Evolutionary conservation across 352 stramenopile species (phyloP), one percentile per base, ranked within the genome.

Genomic region (Phytophthora multivora): DNA sequence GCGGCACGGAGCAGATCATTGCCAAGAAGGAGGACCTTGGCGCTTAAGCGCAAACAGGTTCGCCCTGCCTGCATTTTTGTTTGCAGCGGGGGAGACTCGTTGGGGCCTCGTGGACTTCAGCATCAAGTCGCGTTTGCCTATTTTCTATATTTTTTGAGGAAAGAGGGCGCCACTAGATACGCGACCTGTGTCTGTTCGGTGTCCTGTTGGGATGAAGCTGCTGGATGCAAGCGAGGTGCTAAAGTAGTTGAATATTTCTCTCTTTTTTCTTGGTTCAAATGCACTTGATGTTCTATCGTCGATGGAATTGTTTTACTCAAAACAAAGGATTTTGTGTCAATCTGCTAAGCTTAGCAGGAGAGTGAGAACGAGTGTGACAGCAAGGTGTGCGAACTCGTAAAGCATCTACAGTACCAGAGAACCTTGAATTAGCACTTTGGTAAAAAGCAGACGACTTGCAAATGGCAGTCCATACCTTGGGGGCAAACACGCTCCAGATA

Each of bases 1-100:
- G 98, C 73, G 97, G 97, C 71, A 97, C 93, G 75, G 97, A 99
- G 86, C 96, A 99, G 85, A 95, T 99, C 70, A 91, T 99, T 78
- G 85, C 90, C 56, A 99, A 99, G 94, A 99, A 98, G 89, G 93
- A 98, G 75, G 87, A 95, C 83, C 78, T 82, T 50, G 69, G 55
- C 43, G 66, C 67, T 19, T 88, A 86, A 86, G 50, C 55, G 52
- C 18, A 50, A 40, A 19, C 21, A 61, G 64, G 54, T 64, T 67
- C 30, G 41, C 47, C 51, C 51, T 54, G 51, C 8, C 49, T 30
- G 18, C 47, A 43, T 40, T 49, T 19, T 26, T 23, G 4, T 51
- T 30, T 38, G 9, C 53, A n/a, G 66, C 26, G 25, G 57, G 62
- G 52, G 43, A 75, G 25, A 66, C 63, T 48, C 63, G 33, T 62